Conservation (phyloP, 2,329 filamentous ascomycete species). For the Sporothrix euskadiensis region DNA sequence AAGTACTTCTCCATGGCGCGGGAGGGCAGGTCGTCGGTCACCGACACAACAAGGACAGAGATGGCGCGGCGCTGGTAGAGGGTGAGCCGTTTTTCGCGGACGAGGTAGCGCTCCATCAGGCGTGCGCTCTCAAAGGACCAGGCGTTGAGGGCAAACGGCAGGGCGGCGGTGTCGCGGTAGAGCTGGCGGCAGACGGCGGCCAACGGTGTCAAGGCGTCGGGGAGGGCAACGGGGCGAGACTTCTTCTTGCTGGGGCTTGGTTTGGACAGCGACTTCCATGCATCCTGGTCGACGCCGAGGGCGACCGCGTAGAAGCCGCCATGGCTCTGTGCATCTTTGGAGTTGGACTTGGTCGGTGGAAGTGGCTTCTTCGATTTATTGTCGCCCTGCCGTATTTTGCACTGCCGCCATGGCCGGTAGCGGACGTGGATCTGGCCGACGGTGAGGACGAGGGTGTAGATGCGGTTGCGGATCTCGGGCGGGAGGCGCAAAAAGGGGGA, state of each 20-base stretch:
- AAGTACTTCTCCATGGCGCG: constrained; percentile 37
- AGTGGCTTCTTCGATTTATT: not conserved
- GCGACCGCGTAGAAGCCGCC: constrained; percentile 40
- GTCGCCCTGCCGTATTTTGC: not conserved
- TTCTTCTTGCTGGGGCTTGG: not conserved
- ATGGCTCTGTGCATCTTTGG: not conserved
- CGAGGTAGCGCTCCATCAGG: constrained; percentile 41
- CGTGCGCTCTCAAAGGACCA: constrained; percentile 40
- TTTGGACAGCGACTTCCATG: constrained; percentile 33
- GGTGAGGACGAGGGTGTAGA: constrained; percentile 40
- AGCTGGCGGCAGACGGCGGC: constrained; percentile 42
- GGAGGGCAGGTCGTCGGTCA: constrained; percentile 35
- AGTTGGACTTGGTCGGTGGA: constrained; percentile 12
- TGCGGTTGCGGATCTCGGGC: constrained; percentile 41
- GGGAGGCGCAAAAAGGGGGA: constrained; percentile 41
- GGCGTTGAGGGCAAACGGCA: constrained; percentile 41
- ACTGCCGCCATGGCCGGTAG: constrained; percentile 37
- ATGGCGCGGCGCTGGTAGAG: constrained; percentile 39
- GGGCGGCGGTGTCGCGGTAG: constrained; percentile 41
- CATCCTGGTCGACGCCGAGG: constrained; percentile 37
- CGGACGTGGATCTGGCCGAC: constrained; percentile 41
- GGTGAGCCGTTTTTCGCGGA: constrained; percentile 39
- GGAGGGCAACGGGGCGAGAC: not conserved
- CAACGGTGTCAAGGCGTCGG: constrained; percentile 39
- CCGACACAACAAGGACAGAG: constrained; percentile 38